These are phyloP conservation scores for Tranzscheliella williamsii DNA, from an alignment of 1,284 basidiomycete genomes.

Conservation along the genomic window DNA sequence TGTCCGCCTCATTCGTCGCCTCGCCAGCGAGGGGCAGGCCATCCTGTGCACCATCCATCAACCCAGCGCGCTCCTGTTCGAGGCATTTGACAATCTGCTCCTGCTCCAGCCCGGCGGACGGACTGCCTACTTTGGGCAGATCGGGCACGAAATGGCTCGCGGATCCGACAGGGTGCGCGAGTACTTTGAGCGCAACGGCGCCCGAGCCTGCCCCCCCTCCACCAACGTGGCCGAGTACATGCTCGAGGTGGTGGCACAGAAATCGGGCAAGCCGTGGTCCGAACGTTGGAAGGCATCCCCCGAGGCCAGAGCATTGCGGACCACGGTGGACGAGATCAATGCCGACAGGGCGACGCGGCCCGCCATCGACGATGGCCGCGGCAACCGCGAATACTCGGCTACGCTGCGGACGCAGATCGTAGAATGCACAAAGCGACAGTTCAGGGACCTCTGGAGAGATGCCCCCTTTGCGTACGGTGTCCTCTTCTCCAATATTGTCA, in stretches of 20 bases:
- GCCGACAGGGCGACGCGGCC: slow-evolving; percentile 44
- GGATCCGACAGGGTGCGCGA: slow-evolving; percentile 30
- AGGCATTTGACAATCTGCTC: slow-evolving; percentile 48
- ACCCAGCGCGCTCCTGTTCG: slow-evolving; percentile 45
- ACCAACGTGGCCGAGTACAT: slow-evolving; percentile 58
- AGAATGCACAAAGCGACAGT: slow-evolving; percentile 67
- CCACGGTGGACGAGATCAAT: slow-evolving; percentile 64
- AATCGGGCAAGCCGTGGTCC: slow-evolving; percentile 23
- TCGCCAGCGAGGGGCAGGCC: slow-evolving; percentile 46
- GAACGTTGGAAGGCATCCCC: slow-evolving; percentile 58
- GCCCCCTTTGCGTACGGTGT: slow-evolving; percentile 79
- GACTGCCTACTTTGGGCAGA: slow-evolving; percentile 42
- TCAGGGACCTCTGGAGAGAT: slow-evolving; percentile 68
- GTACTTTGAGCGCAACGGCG: slow-evolving; percentile 51
- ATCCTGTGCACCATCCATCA: slow-evolving; percentile 57
- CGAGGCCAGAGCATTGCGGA: slow-evolving; percentile 62
- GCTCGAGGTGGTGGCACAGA: slow-evolving; percentile 57
- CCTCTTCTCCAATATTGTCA: slow-evolving; percentile 64
- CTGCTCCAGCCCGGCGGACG: slow-evolving; percentile 44
- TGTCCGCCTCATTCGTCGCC: slow-evolving; percentile 41
- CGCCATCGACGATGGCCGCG: slow-evolving; percentile 20
- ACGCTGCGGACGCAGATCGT: slow-evolving; percentile 66
- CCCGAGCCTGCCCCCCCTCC: slow-evolving; percentile 33
- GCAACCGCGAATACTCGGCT: slow-evolving; percentile 67
- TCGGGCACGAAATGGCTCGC: slow-evolving; percentile 28